A percentile compares a stretch with the other conserved stretches of the same genome.
Evolutionary conservation across 345 rosid species (phyloP).

Genomic region (Conringia planisiliqua): DNA sequence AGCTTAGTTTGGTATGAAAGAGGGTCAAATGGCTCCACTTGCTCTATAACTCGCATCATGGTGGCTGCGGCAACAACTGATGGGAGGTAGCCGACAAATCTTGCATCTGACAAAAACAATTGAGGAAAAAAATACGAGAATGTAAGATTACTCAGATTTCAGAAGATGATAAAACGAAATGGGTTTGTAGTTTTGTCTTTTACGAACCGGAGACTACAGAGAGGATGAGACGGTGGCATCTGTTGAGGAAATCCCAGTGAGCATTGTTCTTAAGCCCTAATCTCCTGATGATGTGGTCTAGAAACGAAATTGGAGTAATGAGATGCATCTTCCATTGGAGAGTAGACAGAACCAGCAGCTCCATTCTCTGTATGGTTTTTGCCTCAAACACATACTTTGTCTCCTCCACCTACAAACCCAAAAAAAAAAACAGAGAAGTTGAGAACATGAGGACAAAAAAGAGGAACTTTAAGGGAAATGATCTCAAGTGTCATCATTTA

Average conservation of each 20-base stretch:
- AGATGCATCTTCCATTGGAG: slow-evolving; percentile 94
- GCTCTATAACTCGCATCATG: slow-evolving; percentile 67
- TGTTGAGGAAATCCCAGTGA: slow-evolving; percentile 67
- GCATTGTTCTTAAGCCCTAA: slow-evolving; percentile 55
- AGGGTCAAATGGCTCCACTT: slow-evolving; percentile 50
- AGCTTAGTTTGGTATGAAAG: slow-evolving; percentile 53
- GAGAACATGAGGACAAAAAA: background rate
- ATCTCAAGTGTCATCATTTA: slow-evolving; percentile 14
- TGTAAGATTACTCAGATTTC: slow-evolving; percentile 12
- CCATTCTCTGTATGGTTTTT: slow-evolving; percentile 91
- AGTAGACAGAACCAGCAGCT: slow-evolving; percentile 79
- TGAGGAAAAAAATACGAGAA: slow-evolving; percentile 10
- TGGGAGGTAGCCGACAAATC: slow-evolving; percentile 65
- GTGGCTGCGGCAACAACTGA: slow-evolving; percentile 83
- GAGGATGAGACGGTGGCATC: slow-evolving; percentile 63
- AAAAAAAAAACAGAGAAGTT: background rate
- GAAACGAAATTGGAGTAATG: slow-evolving; percentile 72
- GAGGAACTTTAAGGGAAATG: background rate
- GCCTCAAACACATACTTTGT: slow-evolving; percentile 73
- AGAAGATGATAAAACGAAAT: background rate
- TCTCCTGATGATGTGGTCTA: slow-evolving; percentile 72
- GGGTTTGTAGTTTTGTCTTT: slow-evolving; percentile 5
- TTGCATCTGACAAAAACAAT: slow-evolving; percentile 48
- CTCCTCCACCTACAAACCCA: slow-evolving; percentile 56
- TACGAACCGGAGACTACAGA: slow-evolving; percentile 61